A percentile compares a stretch with the other conserved stretches of the same genome.
Evolutionary conservation across 768 basidiomycete genomes (phyloP).

Genomic region (Aureoboletus auriporus): DNA sequence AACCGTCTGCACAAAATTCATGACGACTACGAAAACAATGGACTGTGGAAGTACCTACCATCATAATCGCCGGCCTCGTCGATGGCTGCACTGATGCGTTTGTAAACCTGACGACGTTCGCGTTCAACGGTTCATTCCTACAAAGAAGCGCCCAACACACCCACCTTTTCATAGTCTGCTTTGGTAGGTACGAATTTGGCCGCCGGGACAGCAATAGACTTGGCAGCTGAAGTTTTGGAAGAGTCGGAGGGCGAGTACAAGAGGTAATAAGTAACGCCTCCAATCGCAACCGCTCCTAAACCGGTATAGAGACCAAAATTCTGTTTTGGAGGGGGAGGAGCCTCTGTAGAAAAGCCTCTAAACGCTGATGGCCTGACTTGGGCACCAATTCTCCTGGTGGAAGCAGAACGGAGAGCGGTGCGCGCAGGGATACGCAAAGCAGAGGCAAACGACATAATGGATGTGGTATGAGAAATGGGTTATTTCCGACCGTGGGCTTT

Average conservation of each 20-base stretch:
- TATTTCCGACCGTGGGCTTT: slow-evolving; percentile 1
- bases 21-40: background rate
- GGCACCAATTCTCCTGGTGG: slow-evolving; percentile 23
- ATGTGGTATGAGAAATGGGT: background rate
- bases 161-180: slow-evolving; percentile 87
- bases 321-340: slow-evolving; percentile 46
- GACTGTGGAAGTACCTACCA: slow-evolving; percentile 43
- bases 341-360: slow-evolving; percentile 57
- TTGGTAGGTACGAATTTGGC: slow-evolving; percentile 71
- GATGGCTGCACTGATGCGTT: slow-evolving; percentile 72
- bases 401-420: slow-evolving; percentile 34
- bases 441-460: slow-evolving; percentile 53
- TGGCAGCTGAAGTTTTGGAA: slow-evolving; percentile 49
- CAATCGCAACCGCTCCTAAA: slow-evolving; percentile 56
- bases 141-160: slow-evolving; percentile 5
- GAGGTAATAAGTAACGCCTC: slow-evolving; percentile 62
- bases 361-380: slow-evolving; percentile 40
- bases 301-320: slow-evolving; percentile 57
- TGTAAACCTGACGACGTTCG: slow-evolving; percentile 66
- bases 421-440: slow-evolving; percentile 47
- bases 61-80: slow-evolving; percentile 77
- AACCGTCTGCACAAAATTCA: slow-evolving; percentile 57
- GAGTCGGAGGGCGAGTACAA: slow-evolving; percentile 45
- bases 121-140: background rate
- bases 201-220: slow-evolving; percentile 58